Evolutionary conservation across 192 early-diverging fungal species (phyloP).

Genomic region (Dissophora globulifera): DNA sequence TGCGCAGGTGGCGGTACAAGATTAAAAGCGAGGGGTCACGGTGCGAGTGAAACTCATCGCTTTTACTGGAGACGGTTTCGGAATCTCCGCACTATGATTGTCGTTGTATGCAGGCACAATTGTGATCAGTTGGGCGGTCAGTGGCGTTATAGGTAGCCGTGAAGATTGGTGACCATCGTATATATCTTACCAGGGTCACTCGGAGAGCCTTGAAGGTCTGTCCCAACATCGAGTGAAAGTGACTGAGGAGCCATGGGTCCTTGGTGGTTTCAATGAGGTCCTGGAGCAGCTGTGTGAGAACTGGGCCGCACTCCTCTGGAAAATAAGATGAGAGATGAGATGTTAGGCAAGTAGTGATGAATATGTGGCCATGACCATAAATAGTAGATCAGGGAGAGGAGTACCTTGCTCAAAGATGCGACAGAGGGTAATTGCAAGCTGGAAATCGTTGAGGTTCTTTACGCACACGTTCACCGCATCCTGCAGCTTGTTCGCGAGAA

Average conservation of each 20-base stretch:
- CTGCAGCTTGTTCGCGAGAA: constrained; percentile 85
- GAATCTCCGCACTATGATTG: constrained; percentile 14
- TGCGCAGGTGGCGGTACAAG: constrained; percentile 73
- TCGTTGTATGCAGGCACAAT: too few relatives aligned
- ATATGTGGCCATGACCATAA: background rate
- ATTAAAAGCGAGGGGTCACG: constrained; percentile 78
- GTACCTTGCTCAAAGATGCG: constrained; percentile 89
- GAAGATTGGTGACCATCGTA: background rate
- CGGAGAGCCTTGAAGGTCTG: constrained; percentile 67
- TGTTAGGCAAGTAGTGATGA: background rate
- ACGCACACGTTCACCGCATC: constrained; percentile 95
- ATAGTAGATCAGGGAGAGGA: background rate
- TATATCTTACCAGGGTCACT: constrained; percentile 63
- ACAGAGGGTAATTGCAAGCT: constrained; percentile 92
- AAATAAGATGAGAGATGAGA: background rate
- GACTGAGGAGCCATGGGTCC: constrained; percentile 45
- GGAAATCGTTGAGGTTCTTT: constrained; percentile 90
- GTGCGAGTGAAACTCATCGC: constrained; percentile 7
- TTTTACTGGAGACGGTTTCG: background rate
- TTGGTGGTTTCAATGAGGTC: constrained; percentile 21
- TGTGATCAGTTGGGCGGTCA: too few relatives aligned
- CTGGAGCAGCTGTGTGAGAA: constrained; percentile 27
- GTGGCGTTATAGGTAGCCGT: too few relatives aligned
- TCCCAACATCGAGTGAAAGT: constrained; percentile 59
- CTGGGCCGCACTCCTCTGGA: constrained; percentile 41